Evolutionary conservation across 169 alveolate species (phyloP), one percentile per base, ranked within the genome.

Genomic region (Plasmodium falciparum): DNA sequence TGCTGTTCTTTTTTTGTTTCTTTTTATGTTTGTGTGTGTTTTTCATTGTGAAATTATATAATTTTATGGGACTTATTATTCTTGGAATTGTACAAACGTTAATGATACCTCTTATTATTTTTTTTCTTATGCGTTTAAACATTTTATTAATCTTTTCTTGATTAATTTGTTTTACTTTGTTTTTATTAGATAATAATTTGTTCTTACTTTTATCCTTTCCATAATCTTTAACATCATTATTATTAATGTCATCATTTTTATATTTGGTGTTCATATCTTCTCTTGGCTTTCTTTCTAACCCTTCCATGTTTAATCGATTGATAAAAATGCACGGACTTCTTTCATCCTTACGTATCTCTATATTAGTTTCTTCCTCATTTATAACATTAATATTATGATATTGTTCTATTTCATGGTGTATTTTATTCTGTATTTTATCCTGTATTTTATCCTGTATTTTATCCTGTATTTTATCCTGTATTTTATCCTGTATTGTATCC

Each of bases 331-430:
- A 39, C 0, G 83, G 49, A 72, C 59, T 66, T 49, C 11, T 47
- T 39, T 72, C 69, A 56, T 56, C 22, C 8, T 17, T 56, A 15
- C 8, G 9, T 15, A 17, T 56, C 9, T 52, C 26, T 17, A 33
- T 54, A 72, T 49, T 72, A 11, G 17, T 3, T 39, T 72, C 33
- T 45, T 72, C 52, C 20, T 72, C 11, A 39, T 39, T 39, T 39
- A 39, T 39, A 39, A 39, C 47, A 39, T 5, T 39, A 39, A 0
- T 1, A 5, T 39, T 39, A 5, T 39, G 1, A 39, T 39, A 5
- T 39, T 0, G 47, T 5, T 39, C 11, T 39, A 7, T 33, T 33
- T 6, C 0, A 0, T 33, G 7, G 2, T 33, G 4, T 3, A n/a
- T n/a, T n/a, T n/a, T n/a, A n/a, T n/a, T n/a, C n/a, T n/a, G n/a